Evolutionary conservation across 345 rosid species (phyloP), one percentile per base, ranked within the genome.

Genomic region (Litchi chinensis): DNA sequence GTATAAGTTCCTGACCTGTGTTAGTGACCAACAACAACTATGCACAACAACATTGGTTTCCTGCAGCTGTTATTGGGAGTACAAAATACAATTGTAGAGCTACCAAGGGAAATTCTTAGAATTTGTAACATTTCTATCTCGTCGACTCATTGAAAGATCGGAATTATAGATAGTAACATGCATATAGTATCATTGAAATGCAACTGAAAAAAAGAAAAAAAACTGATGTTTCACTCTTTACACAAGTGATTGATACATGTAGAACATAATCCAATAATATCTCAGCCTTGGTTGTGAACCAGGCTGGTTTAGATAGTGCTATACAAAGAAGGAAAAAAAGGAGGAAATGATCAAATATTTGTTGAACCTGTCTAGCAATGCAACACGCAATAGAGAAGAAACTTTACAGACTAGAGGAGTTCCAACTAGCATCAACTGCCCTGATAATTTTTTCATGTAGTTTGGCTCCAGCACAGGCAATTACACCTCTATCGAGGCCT

Each of bases 371-470:
- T n/a, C 67, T 32, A 21, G 60, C 24, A 71, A 50, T 21, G 56
- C 40, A 4, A 32, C 43, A 12, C 11, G 56, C 3, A 21, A 13
- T 24, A 48, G 28, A 32, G 59, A 54, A 67, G 50, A 57, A 56
- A 64, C 41, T 40, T 81, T 67, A 89, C 44, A 89, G 82, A 76
- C 89, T 48, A 15, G 91, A 89, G 68, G 90, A 89, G 73, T 84
- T 82, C 90, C 91, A 89, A 83, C 91, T 89, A 44, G 86, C 91
- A 84, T 89, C 88, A 68, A 89, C 85, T 63, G 90, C 88, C 56
- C 67, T 39, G 65, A 85, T 80, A 76, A 89, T 85, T 73, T 64
- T 89, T 72, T 82, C 89, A 28, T 89, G 90, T 64, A 87, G 70
- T 63, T 72, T 76, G 26, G 83, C 73, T 43, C 89, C 88, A 24